Percentiles rank a stretch among this genome's conserved stretches.
phyloP scores from a whole-genome alignment of 2,329 filamentous ascomycete species.

The Aspergillus uvarum region DNA sequence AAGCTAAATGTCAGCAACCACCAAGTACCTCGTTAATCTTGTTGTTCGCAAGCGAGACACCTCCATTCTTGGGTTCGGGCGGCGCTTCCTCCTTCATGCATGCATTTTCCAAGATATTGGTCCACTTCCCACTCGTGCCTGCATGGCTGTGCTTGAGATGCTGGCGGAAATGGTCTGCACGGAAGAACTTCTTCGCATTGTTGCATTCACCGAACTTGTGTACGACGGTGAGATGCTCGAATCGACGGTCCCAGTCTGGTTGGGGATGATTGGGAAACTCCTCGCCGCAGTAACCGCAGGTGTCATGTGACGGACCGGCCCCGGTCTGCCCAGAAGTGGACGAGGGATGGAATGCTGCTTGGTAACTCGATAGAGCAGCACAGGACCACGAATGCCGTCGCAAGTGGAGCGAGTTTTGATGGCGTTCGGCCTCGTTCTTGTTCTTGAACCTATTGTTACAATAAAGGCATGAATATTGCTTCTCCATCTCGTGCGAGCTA shows the following conservation, averaged over 20 bases:
- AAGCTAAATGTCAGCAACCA: conserved; percentile 26
- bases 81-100: conserved; percentile 84
- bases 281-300: conserved; percentile 92
- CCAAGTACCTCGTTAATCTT: conserved; percentile 33
- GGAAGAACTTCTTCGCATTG: conserved; percentile 95
- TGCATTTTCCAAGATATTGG: conserved; percentile 93
- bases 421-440: conserved; percentile 95
- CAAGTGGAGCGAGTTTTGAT: conserved; percentile 92
- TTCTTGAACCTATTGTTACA: conserved; percentile 98
- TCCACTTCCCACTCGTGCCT: conserved; percentile 97
- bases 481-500: conserved; percentile 87
- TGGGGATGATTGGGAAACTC: conserved; percentile 76
- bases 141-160: conserved; percentile 97
- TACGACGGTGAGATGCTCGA: conserved; percentile 81
- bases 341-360: conserved; percentile 84
- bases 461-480: conserved; percentile 91
- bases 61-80: conserved; percentile 28
- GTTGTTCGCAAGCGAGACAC: conserved; percentile 23
- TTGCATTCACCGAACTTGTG: conserved; percentile 99
- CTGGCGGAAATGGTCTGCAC: conserved; percentile 96
- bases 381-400: conserved; percentile 96
- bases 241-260: conserved; percentile 82
- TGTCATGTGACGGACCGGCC: conserved; percentile 55
- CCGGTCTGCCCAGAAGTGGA: conserved; percentile 46
- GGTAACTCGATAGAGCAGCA: conserved; percentile 72